Evolutionary conservation across 176 grass and related monocot species (phyloP).

Genomic region (Tillandsia leiboldiana): DNA sequence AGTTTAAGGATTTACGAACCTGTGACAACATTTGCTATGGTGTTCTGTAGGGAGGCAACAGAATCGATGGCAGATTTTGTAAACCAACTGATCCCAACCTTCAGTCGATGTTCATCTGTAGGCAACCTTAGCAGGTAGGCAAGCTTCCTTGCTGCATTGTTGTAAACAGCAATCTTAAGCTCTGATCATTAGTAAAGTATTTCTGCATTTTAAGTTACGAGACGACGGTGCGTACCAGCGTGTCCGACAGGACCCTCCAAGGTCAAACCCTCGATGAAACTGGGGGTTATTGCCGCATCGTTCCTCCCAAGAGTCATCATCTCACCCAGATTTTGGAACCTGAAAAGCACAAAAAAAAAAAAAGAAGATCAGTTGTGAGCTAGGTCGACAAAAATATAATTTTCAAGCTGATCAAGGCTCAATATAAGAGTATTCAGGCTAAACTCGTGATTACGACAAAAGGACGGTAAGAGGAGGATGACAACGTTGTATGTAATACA

Average conservation of each 20-base stretch:
- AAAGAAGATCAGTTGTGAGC: no score
- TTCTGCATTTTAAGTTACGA: background rate
- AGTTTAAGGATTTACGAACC: conserved; percentile 21
- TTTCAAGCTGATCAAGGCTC: background rate
- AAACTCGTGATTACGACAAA: no score
- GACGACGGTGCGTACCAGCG: conserved; percentile 40
- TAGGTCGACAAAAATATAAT: background rate
- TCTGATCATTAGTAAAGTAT: conserved; percentile 1
- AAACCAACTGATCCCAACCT: conserved; percentile 91
- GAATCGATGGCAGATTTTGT: conserved; percentile 65
- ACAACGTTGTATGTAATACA: no score
- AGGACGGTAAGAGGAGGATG: no score
- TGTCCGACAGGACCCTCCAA: conserved; percentile 86
- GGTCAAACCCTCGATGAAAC: conserved; percentile 82
- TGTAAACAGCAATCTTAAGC: background rate
- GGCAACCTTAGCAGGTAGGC: conserved; percentile 88
- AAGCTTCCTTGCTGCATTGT: conserved; percentile 66
- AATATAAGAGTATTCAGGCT: background rate
- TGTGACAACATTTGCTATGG: conserved; percentile 43
- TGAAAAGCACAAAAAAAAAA: conserved; percentile 14
- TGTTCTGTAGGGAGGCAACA: conserved; percentile 55
- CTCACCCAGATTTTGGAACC: conserved; percentile 96
- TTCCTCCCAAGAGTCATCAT: conserved; percentile 93
- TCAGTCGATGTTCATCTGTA: conserved; percentile 76
- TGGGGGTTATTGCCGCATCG: conserved; percentile 69